A percentile compares a stretch with the other conserved stretches of the same genome.
Conservation (phyloP, 495 filamentous ascomycete species). For the Chaetomidium leptoderma region DNA sequence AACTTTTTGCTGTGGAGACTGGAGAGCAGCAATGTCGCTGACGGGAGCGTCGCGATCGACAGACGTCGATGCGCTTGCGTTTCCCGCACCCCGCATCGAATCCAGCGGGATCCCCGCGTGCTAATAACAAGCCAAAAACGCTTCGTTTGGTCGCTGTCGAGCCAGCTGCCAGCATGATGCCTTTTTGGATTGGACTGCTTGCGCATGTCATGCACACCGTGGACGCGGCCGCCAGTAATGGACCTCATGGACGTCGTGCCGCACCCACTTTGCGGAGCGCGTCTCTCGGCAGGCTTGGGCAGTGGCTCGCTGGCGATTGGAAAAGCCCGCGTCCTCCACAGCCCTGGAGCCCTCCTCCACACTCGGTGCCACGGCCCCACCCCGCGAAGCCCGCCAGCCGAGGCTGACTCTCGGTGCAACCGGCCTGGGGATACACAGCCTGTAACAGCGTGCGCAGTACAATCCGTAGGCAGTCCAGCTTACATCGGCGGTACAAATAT, state of each 20-base stretch:
- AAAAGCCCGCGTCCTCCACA: slow-evolving; percentile 8
- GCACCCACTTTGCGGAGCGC: slow-evolving; percentile 1
- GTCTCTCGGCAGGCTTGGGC: background rate
- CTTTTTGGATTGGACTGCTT: background rate
- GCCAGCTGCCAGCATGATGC: too few relatives aligned
- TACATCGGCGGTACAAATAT: too few relatives aligned
- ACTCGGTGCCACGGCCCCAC: slow-evolving; percentile 16
- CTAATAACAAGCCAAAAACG: too few relatives aligned
- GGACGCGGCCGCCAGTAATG: background rate
- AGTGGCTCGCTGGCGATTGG: slow-evolving; percentile 4
- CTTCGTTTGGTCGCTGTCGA: too few relatives aligned
- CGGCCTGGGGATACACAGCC: background rate
- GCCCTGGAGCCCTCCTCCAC: too few relatives aligned
- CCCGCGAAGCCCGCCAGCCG: slow-evolving; percentile 14
- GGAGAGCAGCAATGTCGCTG: too few relatives aligned
- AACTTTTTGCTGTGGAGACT: too few relatives aligned
- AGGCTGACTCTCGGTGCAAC: slow-evolving; percentile 15
- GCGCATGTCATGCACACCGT: background rate
- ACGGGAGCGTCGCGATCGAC: background rate
- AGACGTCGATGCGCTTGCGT: too few relatives aligned
- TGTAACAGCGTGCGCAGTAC: slow-evolving; percentile 5
- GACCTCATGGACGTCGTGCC: slow-evolving; percentile 8
- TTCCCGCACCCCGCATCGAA: background rate
- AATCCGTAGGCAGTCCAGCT: too few relatives aligned
- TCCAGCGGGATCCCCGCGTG: background rate